A percentile compares a stretch with the other conserved stretches of the same genome.
Evolutionary conservation across 2,329 filamentous ascomycete species (phyloP).

Genomic region (Colletotrichum tamarilloi): DNA sequence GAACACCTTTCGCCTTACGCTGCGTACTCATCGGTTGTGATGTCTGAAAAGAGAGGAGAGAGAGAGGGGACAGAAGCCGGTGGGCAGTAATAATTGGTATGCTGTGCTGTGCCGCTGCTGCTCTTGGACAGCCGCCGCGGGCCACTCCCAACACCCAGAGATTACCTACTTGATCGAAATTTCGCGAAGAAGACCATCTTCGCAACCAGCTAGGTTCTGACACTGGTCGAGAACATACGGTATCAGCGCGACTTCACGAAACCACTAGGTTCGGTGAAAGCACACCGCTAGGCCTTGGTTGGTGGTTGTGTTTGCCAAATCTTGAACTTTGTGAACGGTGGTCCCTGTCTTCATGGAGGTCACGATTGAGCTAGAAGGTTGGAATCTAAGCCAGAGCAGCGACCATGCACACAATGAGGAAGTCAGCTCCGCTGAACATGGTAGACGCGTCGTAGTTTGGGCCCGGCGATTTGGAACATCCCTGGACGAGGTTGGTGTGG

Average conservation of each 20-base stretch:
- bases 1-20: neutral
- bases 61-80: neutral
- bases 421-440: slow-evolving; percentile 9
- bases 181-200: neutral
- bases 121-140: neutral
- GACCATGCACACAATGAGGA: slow-evolving; percentile 3
- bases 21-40: neutral
- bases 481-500: neutral
- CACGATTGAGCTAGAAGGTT: slow-evolving; percentile 3
- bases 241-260: neutral
- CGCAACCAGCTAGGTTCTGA: neutral
- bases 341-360: neutral
- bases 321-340: neutral
- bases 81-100: neutral
- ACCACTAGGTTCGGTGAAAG: neutral
- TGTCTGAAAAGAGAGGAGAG: slow-evolving; percentile 1
- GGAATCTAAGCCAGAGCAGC: neutral
- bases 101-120: slow-evolving; percentile 11
- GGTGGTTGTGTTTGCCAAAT: neutral
- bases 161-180: neutral
- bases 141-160: neutral
- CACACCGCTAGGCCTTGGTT: neutral
- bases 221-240: neutral
- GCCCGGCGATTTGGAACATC: slow-evolving; percentile 20
- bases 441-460: neutral